A percentile compares a stretch with the other conserved stretches of the same genome.
These are phyloP conservation scores for Sophora flavescens DNA, from an alignment of 306 rosid genomes.

Conservation along the genomic window DNA sequence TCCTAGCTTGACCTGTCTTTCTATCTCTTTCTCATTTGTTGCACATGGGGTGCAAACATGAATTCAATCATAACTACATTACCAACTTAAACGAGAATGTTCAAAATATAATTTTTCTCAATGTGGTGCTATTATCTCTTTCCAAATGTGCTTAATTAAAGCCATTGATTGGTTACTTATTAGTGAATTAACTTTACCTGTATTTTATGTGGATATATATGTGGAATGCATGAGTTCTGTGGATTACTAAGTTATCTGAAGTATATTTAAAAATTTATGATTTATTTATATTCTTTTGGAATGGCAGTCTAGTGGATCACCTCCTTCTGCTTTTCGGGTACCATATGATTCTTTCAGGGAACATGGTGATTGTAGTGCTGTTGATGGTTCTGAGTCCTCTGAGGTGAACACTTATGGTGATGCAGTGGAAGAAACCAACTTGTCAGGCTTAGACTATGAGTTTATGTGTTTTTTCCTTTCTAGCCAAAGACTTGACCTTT, in stretches of 20 bases:
- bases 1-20: conserved; percentile 25
- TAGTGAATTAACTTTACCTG: conserved; percentile 19
- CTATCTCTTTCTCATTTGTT: conserved; percentile 28
- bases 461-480: conserved; percentile 89
- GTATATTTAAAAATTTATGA: conserved; percentile 38
- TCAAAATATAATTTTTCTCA: conserved; percentile 19
- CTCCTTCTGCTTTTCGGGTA: conserved; percentile 92
- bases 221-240: conserved; percentile 27
- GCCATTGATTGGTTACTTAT: conserved; percentile 1
- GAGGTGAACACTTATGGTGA: conserved; percentile 46
- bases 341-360: conserved; percentile 84
- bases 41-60: conserved; percentile 31
- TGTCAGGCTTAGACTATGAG: conserved; percentile 77
- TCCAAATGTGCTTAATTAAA: conserved; percentile 28
- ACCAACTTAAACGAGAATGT: conserved; percentile 5
- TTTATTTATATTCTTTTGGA: conserved; percentile 51
- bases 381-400: conserved; percentile 50
- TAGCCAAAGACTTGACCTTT: conserved; percentile 74
- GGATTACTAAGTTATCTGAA: conserved; percentile 34
- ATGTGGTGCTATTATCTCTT: conserved; percentile 28
- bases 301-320: conserved; percentile 97
- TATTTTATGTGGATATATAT: conserved; percentile 15
- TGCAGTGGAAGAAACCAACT: conserved; percentile 51
- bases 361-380: conserved; percentile 55
- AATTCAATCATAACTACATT: conserved; percentile 12